A percentile compares a stretch with the other conserved stretches of the same genome.
Conservation (phyloP, 2,329 filamentous ascomycete species). For the Fusarium foetens region DNA sequence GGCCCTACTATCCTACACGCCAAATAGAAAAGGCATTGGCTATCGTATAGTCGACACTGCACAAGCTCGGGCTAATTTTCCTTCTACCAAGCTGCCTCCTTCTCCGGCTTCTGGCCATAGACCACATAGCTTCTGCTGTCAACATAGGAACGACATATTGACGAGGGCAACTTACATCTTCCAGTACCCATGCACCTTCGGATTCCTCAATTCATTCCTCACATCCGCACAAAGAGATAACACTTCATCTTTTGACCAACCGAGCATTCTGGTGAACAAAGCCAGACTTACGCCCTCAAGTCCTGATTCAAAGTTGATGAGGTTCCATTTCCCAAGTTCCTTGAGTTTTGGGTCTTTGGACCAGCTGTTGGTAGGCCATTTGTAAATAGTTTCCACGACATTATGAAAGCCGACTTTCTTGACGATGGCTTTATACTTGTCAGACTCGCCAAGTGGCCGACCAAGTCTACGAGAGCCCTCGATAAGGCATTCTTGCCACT, state of each 20-base stretch:
- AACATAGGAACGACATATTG: accelerated
- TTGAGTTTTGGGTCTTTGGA: conserved; percentile 32
- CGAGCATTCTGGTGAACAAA: conserved; percentile 21
- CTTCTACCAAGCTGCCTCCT: not conserved
- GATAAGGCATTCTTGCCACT: conserved; percentile 21
- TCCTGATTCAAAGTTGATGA: conserved; percentile 20
- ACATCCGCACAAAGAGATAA: conserved; percentile 14
- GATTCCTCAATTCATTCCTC: conserved; percentile 19
- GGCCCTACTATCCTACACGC: not conserved
- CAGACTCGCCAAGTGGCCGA: conserved; percentile 13
- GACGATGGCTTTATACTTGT: conserved; percentile 16
- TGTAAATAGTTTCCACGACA: conserved; percentile 22
- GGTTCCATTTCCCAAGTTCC: conserved; percentile 31
- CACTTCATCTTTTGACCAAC: conserved; percentile 19
- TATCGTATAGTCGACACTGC: not conserved
- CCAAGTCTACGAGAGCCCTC: conserved; percentile 20
- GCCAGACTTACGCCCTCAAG: conserved; percentile 29
- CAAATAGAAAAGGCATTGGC: not conserved
- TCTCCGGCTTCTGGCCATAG: conserved; percentile 2
- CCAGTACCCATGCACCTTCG: conserved; percentile 14
- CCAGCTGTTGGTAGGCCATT: conserved; percentile 36
- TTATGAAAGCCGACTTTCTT: conserved; percentile 14
- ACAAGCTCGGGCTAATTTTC: accelerated
- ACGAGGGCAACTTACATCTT: not conserved
- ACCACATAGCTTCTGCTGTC: not conserved